Evolutionary conservation across 1,284 basidiomycete genomes (phyloP).

Genomic region (Trichosporon inkin): DNA sequence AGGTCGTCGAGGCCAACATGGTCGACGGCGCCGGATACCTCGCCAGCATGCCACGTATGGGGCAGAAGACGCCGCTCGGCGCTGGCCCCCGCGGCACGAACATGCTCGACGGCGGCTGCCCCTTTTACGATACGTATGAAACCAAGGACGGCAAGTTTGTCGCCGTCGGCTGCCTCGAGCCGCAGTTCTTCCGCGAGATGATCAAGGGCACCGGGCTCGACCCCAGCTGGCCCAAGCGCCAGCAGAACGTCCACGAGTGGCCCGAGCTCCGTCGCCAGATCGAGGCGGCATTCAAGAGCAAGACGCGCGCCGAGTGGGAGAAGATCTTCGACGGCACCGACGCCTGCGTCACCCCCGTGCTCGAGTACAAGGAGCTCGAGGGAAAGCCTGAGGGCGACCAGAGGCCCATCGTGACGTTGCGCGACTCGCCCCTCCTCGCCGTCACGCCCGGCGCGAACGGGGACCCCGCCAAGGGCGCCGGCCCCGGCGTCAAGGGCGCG

Average conservation of each 20-base stretch:
- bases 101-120: slow-evolving; percentile 22
- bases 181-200: slow-evolving; percentile 23
- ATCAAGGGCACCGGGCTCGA: slow-evolving; percentile 7
- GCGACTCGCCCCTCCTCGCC: background rate
- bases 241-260: slow-evolving; percentile 14
- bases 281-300: slow-evolving; percentile 11
- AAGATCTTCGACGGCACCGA: slow-evolving; percentile 18
- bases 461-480: background rate
- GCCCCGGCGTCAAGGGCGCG: background rate
- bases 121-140: slow-evolving; percentile 18
- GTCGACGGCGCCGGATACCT: slow-evolving; percentile 20
- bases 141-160: slow-evolving; percentile 17
- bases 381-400: slow-evolving; percentile 5
- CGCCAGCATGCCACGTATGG: slow-evolving; percentile 15
- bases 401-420: slow-evolving; percentile 2
- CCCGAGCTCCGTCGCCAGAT: slow-evolving; percentile 9
- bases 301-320: slow-evolving; percentile 18
- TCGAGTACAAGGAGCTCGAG: slow-evolving; percentile 7
- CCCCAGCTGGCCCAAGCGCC: background rate
- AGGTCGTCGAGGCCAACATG: slow-evolving; percentile 24
- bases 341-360: slow-evolving; percentile 18
- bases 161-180: slow-evolving; percentile 21
- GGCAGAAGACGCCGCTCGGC: slow-evolving; percentile 1
- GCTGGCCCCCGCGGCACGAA: slow-evolving; percentile 13
- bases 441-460: background rate